Percentiles rank a stretch among this genome's conserved stretches.
Evolutionary conservation across 805 yeast species (phyloP).

Genomic region (Lipomyces sp.): DNA sequence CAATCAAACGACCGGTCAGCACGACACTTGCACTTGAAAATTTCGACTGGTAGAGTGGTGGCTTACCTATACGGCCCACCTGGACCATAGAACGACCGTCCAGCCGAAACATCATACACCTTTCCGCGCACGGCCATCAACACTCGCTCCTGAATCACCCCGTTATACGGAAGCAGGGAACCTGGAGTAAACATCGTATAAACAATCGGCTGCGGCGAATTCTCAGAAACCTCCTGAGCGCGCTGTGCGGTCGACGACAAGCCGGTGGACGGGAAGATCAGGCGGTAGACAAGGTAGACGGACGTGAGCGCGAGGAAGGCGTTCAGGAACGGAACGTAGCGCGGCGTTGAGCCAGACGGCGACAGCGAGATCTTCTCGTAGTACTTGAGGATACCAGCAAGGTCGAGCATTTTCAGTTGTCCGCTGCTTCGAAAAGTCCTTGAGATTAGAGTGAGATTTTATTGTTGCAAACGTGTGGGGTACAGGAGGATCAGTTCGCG

Average conservation of each 20-base stretch:
- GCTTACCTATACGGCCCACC: constrained; percentile 59
- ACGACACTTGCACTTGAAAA: not conserved
- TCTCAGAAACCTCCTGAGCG: constrained; percentile 9
- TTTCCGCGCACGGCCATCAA: constrained; percentile 73
- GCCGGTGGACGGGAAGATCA: constrained; percentile 12
- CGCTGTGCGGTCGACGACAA: not conserved
- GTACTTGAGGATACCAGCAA: not conserved
- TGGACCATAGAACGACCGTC: constrained; percentile 69
- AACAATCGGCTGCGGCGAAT: constrained; percentile 32
- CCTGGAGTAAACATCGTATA: constrained; percentile 63
- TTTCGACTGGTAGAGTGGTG: too few relatives aligned
- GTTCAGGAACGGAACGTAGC: constrained; percentile 14
- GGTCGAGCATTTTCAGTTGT: constrained; percentile 4
- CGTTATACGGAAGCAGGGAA: constrained; percentile 68
- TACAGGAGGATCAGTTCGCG: too few relatives aligned
- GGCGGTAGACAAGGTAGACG: constrained; percentile 13
- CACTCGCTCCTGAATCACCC: constrained; percentile 44
- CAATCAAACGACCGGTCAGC: not conserved
- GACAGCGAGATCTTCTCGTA: not conserved
- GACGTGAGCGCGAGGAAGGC: constrained; percentile 9
- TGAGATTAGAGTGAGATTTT: too few relatives aligned
- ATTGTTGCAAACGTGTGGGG: too few relatives aligned
- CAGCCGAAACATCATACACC: constrained; percentile 72
- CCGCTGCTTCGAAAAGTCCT: too few relatives aligned
- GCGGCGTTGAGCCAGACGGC: not conserved